phyloP scores from a whole-genome alignment of 2,329 filamentous ascomycete species.

The Elsinoe fawcettii region DNA sequence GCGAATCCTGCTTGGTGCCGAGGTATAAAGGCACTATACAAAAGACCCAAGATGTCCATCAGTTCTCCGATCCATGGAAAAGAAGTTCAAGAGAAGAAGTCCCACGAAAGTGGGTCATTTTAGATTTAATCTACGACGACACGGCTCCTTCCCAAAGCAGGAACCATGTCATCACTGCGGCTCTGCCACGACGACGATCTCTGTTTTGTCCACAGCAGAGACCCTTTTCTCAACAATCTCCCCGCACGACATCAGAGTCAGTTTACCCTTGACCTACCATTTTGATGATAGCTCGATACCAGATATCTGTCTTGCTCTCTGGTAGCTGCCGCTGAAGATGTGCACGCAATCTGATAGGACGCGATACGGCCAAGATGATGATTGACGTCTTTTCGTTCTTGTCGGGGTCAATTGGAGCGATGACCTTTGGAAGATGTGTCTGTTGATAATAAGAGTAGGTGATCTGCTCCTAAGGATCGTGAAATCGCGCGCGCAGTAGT shows the following conservation, averaged over 20 bases:
- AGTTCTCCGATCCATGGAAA: not conserved
- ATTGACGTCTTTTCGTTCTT: constrained; percentile 11
- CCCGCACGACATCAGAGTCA: constrained; percentile 6
- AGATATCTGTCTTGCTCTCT: not conserved
- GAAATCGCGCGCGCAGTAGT: too few species aligned
- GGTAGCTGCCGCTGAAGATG: not conserved
- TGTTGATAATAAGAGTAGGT: not conserved
- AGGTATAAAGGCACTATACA: not conserved
- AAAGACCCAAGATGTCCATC: not conserved
- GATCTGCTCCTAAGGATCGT: not conserved
- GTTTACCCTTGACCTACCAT: constrained; percentile 2
- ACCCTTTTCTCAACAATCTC: constrained; percentile 9
- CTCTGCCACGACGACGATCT: constrained; percentile 7
- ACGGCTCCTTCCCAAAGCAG: constrained; percentile 11
- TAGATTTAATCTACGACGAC: constrained; percentile 2
- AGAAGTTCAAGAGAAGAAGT: not conserved
- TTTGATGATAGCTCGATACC: constrained; percentile 7
- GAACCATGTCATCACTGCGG: constrained; percentile 5
- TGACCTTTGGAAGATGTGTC: not conserved
- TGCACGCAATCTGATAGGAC: not conserved
- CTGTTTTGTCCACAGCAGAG: not conserved
- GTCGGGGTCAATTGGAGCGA: not conserved
- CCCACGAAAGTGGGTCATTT: constrained; percentile 1
- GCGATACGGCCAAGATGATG: constrained; percentile 8
- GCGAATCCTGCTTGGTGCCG: not conserved